Evolutionary conservation across 305 asterid species (phyloP).

Genomic region (Solanum hybrid): DNA sequence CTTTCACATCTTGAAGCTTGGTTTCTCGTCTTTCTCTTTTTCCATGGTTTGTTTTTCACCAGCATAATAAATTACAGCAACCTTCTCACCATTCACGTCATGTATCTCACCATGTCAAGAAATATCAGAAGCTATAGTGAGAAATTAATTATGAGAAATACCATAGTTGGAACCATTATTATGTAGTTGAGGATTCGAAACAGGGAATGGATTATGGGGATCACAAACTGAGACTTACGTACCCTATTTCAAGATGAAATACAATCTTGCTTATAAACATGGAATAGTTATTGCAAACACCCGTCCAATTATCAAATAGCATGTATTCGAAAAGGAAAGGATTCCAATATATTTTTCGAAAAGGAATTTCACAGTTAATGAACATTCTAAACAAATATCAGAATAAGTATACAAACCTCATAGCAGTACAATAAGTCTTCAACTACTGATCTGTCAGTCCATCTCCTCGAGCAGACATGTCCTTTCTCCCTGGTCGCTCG

Average conservation of each 20-base stretch:
- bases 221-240: background rate
- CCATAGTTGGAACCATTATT: background rate
- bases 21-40: slow-evolving; percentile 27
- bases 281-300: background rate
- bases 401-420: background rate
- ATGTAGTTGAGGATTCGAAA: background rate
- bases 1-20: slow-evolving; percentile 30
- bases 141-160: background rate
- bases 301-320: background rate
- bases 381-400: background rate
- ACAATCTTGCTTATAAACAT: background rate
- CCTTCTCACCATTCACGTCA: slow-evolving; percentile 77
- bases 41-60: slow-evolving; percentile 24
- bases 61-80: slow-evolving; percentile 59
- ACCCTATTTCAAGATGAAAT: background rate
- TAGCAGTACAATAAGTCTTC: background rate
- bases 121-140: background rate
- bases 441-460: background rate
- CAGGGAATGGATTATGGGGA: background rate
- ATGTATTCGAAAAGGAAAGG: background rate
- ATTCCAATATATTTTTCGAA: background rate
- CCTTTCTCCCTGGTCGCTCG: too few species aligned
- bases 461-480: background rate
- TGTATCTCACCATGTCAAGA: slow-evolving; percentile 64
- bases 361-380: background rate